Evolutionary conservation across 257 asterid species (phyloP).

Genomic region (Nicotiana otophora): DNA sequence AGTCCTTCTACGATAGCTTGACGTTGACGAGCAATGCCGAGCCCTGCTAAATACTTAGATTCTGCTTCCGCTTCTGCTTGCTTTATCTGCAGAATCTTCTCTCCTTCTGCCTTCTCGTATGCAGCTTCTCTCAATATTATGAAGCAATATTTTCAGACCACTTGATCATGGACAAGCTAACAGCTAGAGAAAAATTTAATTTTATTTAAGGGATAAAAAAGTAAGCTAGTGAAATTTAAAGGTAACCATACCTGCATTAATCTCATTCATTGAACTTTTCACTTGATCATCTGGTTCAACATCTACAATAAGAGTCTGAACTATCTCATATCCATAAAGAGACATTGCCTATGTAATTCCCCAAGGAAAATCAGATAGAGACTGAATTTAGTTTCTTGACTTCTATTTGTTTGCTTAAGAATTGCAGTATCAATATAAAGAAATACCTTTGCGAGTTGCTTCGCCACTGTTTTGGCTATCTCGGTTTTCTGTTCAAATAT

Average conservation of each 20-base stretch:
- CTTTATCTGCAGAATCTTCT: slow-evolving; percentile 26
- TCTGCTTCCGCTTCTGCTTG: slow-evolving; percentile 32
- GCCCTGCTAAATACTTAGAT: slow-evolving; percentile 19
- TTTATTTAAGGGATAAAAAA: background rate
- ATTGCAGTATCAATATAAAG: too few relatives aligned
- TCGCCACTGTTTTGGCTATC: slow-evolving; percentile 21
- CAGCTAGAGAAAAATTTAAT: background rate
- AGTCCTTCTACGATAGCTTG: slow-evolving; percentile 29
- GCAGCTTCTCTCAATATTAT: slow-evolving; percentile 23
- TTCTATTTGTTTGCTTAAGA: background rate
- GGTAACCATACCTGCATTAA: slow-evolving; percentile 15
- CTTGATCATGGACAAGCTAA: too few relatives aligned
- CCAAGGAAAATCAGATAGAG: background rate
- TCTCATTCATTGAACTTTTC: slow-evolving; percentile 31
- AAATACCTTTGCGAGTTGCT: slow-evolving; percentile 17
- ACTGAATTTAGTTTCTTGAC: background rate
- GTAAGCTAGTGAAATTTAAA: background rate
- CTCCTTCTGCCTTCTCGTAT: slow-evolving; percentile 26
- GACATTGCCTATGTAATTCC: slow-evolving; percentile 23
- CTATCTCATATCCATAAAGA: slow-evolving; percentile 26
- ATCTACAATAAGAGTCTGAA: slow-evolving; percentile 25
- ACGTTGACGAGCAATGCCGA: slow-evolving; percentile 29
- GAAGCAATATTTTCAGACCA: background rate
- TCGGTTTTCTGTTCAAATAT: slow-evolving; percentile 24
- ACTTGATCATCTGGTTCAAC: slow-evolving; percentile 1